Evolutionary conservation across 805 yeast species (phyloP).

Genomic region (Hanseniaspora occidentalis): DNA sequence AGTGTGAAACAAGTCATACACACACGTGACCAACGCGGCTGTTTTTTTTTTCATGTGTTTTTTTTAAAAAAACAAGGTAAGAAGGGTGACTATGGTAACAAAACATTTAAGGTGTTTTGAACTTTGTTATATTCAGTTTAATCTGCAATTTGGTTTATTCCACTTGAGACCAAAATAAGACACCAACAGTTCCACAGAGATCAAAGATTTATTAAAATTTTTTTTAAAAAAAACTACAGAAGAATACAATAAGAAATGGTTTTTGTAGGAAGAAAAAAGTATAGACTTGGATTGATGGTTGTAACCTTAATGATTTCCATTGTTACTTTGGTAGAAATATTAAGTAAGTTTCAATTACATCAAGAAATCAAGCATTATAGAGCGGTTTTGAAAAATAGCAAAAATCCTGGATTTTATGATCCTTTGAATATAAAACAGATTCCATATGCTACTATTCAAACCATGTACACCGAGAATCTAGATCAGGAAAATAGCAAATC

Average conservation of each 20-base stretch:
- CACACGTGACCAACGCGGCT: no score
- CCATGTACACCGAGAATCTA: conserved; percentile 5
- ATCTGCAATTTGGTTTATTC: no score
- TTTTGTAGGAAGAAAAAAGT: conserved; percentile 16
- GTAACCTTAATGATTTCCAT: conserved; percentile 8
- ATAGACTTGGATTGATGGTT: conserved; percentile 10
- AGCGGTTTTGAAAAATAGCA: conserved; percentile 15
- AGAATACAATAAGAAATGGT: conserved; percentile 6
- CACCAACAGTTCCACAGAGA: no score
- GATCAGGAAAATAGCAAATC: conserved; percentile 7
- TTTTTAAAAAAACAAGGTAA: no score
- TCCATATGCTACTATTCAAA: conserved; percentile 17
- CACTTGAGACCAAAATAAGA: no score
- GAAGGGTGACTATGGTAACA: no score
- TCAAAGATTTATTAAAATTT: no score
- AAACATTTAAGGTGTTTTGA: no score
- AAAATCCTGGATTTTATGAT: conserved; percentile 17
- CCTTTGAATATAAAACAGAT: conserved; percentile 22
- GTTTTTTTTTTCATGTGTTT: no score
- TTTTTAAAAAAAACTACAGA: no score
- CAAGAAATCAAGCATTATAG: conserved; percentile 20
- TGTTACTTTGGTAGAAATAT: conserved; percentile 9
- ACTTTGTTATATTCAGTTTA: no score
- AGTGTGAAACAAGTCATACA: no score
- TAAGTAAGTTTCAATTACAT: conserved; percentile 20